Evolutionary conservation across 2,329 filamentous ascomycete species (phyloP).

Genomic region (Penicillium sumatraense): DNA sequence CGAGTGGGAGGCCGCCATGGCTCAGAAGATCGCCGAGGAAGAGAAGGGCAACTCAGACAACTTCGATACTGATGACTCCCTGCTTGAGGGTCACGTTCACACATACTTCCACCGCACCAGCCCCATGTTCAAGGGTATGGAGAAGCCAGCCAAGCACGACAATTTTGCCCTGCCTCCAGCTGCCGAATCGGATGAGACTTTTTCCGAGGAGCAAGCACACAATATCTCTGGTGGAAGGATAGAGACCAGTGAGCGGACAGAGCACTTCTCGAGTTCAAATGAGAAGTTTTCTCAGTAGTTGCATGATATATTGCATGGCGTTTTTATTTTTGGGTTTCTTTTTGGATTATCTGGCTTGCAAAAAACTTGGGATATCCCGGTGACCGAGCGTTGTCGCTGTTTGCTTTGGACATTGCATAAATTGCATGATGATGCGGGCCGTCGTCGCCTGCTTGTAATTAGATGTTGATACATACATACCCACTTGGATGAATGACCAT

Average conservation of each 20-base stretch:
- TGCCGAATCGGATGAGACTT: constrained; percentile 31
- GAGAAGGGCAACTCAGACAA: constrained; percentile 29
- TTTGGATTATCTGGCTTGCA: constrained; percentile 1
- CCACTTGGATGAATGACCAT: constrained; percentile 15
- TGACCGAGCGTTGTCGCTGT: constrained; percentile 8
- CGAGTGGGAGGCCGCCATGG: constrained; percentile 57
- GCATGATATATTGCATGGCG: constrained; percentile 8
- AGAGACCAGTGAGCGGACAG: neutral
- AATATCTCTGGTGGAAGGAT: constrained; percentile 3
- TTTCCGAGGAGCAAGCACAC: constrained; percentile 1
- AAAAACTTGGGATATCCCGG: constrained; percentile 13
- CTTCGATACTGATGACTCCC: constrained; percentile 50
- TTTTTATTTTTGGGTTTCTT: constrained; percentile 2
- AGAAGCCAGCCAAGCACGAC: constrained; percentile 37
- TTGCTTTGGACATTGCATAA: constrained; percentile 19
- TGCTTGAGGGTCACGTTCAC: constrained; percentile 55
- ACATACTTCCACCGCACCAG: constrained; percentile 60
- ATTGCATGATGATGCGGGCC: constrained; percentile 21
- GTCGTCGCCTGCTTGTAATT: constrained; percentile 19
- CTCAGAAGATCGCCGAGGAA: constrained; percentile 57
- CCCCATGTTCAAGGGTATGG: constrained; percentile 47
- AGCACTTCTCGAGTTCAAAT: constrained; percentile 7
- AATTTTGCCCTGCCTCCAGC: constrained; percentile 41
- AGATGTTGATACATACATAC: constrained; percentile 26
- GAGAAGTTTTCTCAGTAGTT: constrained; percentile 11